Conservation (phyloP, 106 monocot genomes). For the Posidonia australis region DNA sequence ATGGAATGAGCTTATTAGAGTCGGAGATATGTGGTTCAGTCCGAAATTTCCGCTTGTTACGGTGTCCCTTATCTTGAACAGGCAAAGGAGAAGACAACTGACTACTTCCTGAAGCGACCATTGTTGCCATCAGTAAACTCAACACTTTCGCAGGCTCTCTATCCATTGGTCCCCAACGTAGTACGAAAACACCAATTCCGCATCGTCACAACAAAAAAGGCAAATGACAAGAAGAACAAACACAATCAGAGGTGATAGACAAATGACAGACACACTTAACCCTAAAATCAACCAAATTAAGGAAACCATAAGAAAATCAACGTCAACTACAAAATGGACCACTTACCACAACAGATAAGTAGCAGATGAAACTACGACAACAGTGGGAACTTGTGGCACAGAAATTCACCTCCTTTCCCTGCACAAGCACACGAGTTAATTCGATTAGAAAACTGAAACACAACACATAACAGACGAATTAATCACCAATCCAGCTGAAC, state of each 20-base stretch:
- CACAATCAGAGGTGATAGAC: background rate
- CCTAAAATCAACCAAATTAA: background rate
- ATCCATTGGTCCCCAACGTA: background rate
- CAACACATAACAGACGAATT: no score
- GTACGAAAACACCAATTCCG: background rate
- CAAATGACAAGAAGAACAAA: background rate
- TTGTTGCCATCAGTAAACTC: slow-evolving; percentile 31
- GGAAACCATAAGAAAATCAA: background rate
- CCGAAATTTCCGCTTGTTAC: slow-evolving; percentile 80
- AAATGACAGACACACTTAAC: background rate
- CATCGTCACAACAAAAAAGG: background rate
- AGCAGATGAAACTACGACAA: no score
- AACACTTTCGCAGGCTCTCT: background rate
- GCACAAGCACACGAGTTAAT: no score
- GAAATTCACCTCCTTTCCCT: no score
- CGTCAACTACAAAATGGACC: no score
- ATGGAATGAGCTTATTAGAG: slow-evolving; percentile 14
- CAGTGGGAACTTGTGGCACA: no score
- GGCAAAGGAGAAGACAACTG: slow-evolving; percentile 29
- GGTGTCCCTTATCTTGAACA: slow-evolving; percentile 53
- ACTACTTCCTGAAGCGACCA: slow-evolving; percentile 37
- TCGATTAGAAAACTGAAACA: no score
- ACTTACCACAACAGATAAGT: no score
- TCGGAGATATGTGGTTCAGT: slow-evolving; percentile 54
- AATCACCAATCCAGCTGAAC: no score